Base-by-base conservation (phyloP, 176 grass and related monocot genomes). In the Musa beccarii region DNA sequence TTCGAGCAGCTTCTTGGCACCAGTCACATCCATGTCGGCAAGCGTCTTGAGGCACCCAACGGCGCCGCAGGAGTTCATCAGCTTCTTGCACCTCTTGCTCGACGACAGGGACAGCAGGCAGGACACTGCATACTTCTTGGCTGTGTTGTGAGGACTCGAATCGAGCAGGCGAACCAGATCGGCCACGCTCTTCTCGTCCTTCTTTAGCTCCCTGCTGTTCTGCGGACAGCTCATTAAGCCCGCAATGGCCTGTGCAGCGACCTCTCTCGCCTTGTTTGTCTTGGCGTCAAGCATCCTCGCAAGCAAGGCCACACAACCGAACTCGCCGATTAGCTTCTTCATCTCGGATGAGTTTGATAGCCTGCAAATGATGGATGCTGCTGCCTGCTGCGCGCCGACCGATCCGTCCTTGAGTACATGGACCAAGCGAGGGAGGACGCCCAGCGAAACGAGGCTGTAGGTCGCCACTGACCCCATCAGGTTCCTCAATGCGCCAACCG, bases 11-110 rank as follows among this genome's bases (percentile, higher is more conserved):
- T 77, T 77, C 9, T 77, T 77, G 4, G 75, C 59, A 23, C 75
- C 75, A 9, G 75, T 43, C 11, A 77, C 20, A 15, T 77, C 75
- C n/a, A 52, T 34, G n/a, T 66, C 75, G 0, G 20, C 19, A 21
- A 77, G 75, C 59, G 66, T 77, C 75, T 52, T 77, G 11, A 77
- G 75, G 49, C 52, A 65, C 19, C 75, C 75, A 17, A 77, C 59
- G 20, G 75, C 75, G 49, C 75, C 75, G 49, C 65, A 65, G 21
- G 75, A 64, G 20, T 52, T n/a, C 59, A 77, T 77, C 59, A 77
- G 20, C 75, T 77, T 77, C 61, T 77, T 77, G 49, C 75, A 77
- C 21, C 75, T 77, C 75, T 77, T 77, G 61, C 75, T 77, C 61
- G 75, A 65, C 4, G 75, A 65, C 49, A 77, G 61, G 2, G 59